These are phyloP conservation scores for Pythium aphanidermatum DNA, from an alignment of 352 stramenopile genomes.

Conservation along the genomic window DNA sequence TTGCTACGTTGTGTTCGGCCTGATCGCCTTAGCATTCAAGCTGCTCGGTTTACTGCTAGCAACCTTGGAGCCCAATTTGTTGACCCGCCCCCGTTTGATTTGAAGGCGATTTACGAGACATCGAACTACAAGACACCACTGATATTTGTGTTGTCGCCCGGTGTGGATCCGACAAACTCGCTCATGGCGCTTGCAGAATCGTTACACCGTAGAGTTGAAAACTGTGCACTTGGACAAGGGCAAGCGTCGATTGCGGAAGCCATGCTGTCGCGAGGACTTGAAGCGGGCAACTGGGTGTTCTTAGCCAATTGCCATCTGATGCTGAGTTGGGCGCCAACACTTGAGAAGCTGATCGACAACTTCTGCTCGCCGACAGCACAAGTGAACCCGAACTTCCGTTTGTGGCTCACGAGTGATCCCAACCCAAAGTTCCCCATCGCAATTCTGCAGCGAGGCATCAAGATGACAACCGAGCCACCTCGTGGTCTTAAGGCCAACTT, in stretches of 20 bases:
- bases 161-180: slow-evolving; percentile 92
- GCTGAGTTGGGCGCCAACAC: slow-evolving; percentile 91
- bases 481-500: slow-evolving; percentile 91
- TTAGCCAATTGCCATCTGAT: slow-evolving; percentile 96
- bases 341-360: slow-evolving; percentile 93
- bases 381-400: slow-evolving; percentile 86
- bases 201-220: slow-evolving; percentile 84
- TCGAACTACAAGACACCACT: slow-evolving; percentile 88
- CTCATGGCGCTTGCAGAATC: slow-evolving; percentile 83
- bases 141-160: slow-evolving; percentile 94
- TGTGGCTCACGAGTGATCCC: slow-evolving; percentile 93
- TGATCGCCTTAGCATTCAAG: slow-evolving; percentile 91
- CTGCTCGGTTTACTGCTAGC: slow-evolving; percentile 83
- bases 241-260: slow-evolving; percentile 89
- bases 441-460: slow-evolving; percentile 93
- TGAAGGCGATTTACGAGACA: slow-evolving; percentile 87
- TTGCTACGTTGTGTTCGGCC: slow-evolving; percentile 90
- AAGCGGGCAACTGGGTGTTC: slow-evolving; percentile 92
- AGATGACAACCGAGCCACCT: slow-evolving; percentile 96
- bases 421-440: slow-evolving; percentile 94
- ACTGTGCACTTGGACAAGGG: slow-evolving; percentile 91
- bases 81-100: slow-evolving; percentile 90
- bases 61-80: slow-evolving; percentile 92
- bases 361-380: slow-evolving; percentile 54
- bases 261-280: slow-evolving; percentile 83